A percentile compares a stretch with the other conserved stretches of the same genome.
Evolutionary conservation across 2,329 filamentous ascomycete genomes (phyloP).

Genomic region (Cryphonectria nitschkei): DNA sequence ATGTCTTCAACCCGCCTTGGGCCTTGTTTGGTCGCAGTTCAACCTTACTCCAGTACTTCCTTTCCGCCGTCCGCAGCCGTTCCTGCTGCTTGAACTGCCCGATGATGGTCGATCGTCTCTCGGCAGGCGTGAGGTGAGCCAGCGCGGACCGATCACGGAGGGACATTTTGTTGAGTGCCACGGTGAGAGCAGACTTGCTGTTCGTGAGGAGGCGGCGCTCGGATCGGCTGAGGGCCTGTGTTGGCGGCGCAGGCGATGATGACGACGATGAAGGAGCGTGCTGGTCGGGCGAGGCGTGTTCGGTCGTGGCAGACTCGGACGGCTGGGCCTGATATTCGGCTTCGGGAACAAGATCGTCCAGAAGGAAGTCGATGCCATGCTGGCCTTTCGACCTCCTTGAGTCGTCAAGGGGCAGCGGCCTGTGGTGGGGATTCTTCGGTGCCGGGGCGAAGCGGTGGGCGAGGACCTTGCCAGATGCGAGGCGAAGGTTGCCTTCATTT

Average conservation of each 20-base stretch:
- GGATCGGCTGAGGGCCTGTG: conserved; percentile 1
- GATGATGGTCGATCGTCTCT: conserved; percentile 36
- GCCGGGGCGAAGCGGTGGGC: conserved; percentile 34
- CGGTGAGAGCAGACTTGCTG: conserved; percentile 4
- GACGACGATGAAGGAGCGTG: background rate
- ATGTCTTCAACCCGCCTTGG: background rate
- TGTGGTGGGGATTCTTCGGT: conserved; percentile 9
- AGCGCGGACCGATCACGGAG: conserved; percentile 35
- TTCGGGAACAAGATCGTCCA: background rate
- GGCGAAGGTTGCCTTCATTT: conserved; percentile 30
- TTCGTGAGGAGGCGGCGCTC: conserved; percentile 18
- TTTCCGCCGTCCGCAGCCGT: conserved; percentile 32
- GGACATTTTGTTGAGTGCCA: conserved; percentile 30
- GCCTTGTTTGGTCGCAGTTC: conserved; percentile 23
- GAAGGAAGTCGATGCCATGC: background rate
- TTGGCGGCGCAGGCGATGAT: background rate
- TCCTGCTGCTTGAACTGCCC: conserved; percentile 37
- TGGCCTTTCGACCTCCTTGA: background rate
- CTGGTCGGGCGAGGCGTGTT: too few species aligned
- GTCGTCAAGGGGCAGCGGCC: conserved; percentile 15
- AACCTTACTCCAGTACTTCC: conserved; percentile 31
- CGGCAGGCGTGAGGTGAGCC: conserved; percentile 36
- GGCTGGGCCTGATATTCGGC: background rate
- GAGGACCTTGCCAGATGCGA: conserved; percentile 42
- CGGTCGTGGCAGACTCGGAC: background rate